These are phyloP conservation scores for Ophiostoma novo-ulmi DNA, from an alignment of 2,329 filamentous ascomycete species.

Conservation along the genomic window DNA sequence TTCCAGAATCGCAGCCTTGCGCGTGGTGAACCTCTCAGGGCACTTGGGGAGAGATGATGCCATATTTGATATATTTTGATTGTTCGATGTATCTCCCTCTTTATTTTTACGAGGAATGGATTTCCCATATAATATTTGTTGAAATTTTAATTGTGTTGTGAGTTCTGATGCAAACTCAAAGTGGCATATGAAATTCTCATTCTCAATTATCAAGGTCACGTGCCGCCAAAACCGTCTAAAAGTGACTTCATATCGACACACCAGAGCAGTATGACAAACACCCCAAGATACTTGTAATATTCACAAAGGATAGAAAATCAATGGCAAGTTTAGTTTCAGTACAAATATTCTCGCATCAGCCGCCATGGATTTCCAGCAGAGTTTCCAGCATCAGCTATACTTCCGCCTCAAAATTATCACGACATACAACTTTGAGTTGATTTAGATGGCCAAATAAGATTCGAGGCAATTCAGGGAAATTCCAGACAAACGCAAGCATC, in stretches of 20 bases:
- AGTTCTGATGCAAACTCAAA: not conserved
- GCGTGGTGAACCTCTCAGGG: constrained; percentile 33
- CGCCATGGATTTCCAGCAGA: too few relatives aligned
- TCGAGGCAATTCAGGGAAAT: not conserved
- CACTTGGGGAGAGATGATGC: constrained; percentile 23
- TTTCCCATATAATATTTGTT: not conserved
- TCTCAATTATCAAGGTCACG: not conserved
- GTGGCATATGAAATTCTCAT: constrained; percentile 2
- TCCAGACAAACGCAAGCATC: not conserved
- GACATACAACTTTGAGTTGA: not conserved
- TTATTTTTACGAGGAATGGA: not conserved
- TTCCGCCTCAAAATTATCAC: not conserved
- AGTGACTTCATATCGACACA: not conserved
- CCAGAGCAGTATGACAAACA: too few relatives aligned
- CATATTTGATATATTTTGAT: not conserved
- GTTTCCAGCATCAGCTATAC: too few relatives aligned
- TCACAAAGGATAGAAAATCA: not conserved
- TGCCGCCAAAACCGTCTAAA: not conserved
- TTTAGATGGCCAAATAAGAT: not conserved
- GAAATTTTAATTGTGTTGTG: not conserved
- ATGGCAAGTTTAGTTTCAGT: not conserved
- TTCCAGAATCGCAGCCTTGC: constrained; percentile 68
- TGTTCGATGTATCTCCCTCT: not conserved
- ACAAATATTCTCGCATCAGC: too few relatives aligned
- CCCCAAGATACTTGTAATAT: not conserved